Percentiles rank a stretch among this genome's conserved stretches.
phyloP scores from a whole-genome alignment of 1,139 yeast genomes.

The Kurtzmaniella natalensis region DNA sequence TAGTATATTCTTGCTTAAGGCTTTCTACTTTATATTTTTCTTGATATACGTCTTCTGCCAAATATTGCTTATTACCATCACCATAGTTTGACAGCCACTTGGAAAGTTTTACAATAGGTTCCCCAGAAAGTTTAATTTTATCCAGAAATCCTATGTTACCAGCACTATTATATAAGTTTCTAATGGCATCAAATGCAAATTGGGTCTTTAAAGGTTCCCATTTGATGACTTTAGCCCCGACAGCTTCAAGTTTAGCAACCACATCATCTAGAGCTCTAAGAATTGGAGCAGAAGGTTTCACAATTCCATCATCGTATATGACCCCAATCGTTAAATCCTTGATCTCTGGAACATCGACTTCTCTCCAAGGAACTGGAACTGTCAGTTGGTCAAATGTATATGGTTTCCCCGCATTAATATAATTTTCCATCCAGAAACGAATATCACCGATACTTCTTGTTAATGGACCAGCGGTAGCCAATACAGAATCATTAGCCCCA shows the following conservation, averaged over 20 bases:
- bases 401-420: conserved; percentile 19
- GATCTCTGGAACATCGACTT: conserved; percentile 18
- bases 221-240: conserved; percentile 14
- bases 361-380: conserved; percentile 24
- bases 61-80: conserved; percentile 11
- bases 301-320: conserved; percentile 14
- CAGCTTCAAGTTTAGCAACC: conserved; percentile 14
- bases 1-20: conserved; percentile 15
- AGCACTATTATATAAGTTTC: conserved; percentile 36
- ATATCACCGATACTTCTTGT: conserved; percentile 25
- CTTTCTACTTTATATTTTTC: conserved; percentile 13
- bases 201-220: conserved; percentile 21
- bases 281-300: conserved; percentile 19
- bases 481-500: conserved; percentile 31
- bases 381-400: conserved; percentile 18
- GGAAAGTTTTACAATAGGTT: conserved; percentile 15
- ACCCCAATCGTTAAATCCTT: conserved; percentile 15
- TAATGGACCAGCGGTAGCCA: conserved; percentile 47
- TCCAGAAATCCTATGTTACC: conserved; percentile 29
- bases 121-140: conserved; percentile 11
- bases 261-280: conserved; percentile 18
- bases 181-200: conserved; percentile 20
- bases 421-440: conserved; percentile 23
- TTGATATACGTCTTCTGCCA: conserved; percentile 13
- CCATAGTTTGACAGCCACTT: conserved; percentile 17